phyloP scores from a whole-genome alignment of 1,284 basidiomycete species.

The Hymenochaete sp. region DNA sequence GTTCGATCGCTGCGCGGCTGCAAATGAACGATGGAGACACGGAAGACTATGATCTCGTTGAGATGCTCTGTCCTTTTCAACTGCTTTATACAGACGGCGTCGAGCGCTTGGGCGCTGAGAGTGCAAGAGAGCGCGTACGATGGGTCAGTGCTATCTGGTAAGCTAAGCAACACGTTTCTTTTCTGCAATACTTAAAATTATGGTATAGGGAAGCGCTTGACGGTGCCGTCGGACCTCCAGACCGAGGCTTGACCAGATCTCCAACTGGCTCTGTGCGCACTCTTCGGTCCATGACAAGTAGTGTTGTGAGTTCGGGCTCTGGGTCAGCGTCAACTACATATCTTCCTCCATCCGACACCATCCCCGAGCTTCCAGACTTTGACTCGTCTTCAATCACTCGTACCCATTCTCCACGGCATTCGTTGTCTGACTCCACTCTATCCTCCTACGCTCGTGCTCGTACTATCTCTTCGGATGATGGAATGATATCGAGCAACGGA shows the following conservation, averaged over 20 bases:
- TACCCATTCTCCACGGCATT: constrained; percentile 26
- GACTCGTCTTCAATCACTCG: constrained; percentile 33
- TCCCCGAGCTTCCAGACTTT: constrained; percentile 58
- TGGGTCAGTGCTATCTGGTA: constrained; percentile 87
- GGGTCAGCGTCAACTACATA: constrained; percentile 64
- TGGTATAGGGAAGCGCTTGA: constrained; percentile 56
- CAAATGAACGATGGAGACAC: constrained; percentile 44
- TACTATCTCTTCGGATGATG: constrained; percentile 56
- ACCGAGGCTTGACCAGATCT: constrained; percentile 47
- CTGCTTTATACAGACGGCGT: constrained; percentile 81
- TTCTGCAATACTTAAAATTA: constrained; percentile 11
- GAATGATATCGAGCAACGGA: constrained; percentile 45
- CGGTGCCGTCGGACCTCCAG: constrained; percentile 41
- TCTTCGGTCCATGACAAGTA: constrained; percentile 46
- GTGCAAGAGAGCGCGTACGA: constrained; percentile 70
- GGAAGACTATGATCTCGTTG: constrained; percentile 43
- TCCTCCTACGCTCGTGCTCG: constrained; percentile 21
- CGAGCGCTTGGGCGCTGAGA: constrained; percentile 77
- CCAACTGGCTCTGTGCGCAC: constrained; percentile 67
- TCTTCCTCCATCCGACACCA: constrained; percentile 54
- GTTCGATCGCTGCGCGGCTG: constrained; percentile 65
- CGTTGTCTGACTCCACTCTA: constrained; percentile 9
- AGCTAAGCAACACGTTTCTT: constrained; percentile 23
- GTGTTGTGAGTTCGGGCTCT: constrained; percentile 29
- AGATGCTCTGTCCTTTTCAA: constrained; percentile 79